Evolutionary conservation across 176 grass and related monocot species (phyloP).

Genomic region (Tillandsia leiboldiana): DNA sequence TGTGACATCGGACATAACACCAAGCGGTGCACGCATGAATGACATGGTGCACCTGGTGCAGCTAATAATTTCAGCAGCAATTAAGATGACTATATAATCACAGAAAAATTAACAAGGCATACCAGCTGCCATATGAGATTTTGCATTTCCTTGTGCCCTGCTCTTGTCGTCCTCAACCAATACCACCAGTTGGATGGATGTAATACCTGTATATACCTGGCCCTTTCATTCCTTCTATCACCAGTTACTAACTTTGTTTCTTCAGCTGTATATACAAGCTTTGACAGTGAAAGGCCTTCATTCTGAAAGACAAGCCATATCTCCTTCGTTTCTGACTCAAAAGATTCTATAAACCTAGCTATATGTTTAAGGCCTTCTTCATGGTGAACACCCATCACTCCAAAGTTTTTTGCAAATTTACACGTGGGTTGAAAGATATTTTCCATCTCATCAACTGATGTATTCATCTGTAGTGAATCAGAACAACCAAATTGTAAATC

Average conservation of each 20-base stretch:
- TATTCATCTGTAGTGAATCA: slow-evolving; percentile 30
- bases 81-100: slow-evolving; percentile 1
- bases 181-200: slow-evolving; percentile 87
- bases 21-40: no score
- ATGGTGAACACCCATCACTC: background rate
- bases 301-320: slow-evolving; percentile 90
- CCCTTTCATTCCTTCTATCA: slow-evolving; percentile 46
- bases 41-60: no score
- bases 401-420: slow-evolving; percentile 1
- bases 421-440: slow-evolving; percentile 4
- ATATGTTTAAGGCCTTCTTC: slow-evolving; percentile 77
- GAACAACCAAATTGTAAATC: slow-evolving; percentile 20
- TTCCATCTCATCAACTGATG: slow-evolving; percentile 18
- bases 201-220: slow-evolving; percentile 59
- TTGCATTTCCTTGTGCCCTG: slow-evolving; percentile 82
- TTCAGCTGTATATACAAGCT: slow-evolving; percentile 84
- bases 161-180: slow-evolving; percentile 82
- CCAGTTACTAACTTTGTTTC: slow-evolving; percentile 67
- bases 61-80: no score
- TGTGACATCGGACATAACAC: no score
- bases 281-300: slow-evolving; percentile 78
- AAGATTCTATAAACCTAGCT: slow-evolving; percentile 95
- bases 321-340: slow-evolving; percentile 90
- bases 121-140: slow-evolving; percentile 90
- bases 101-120: slow-evolving; percentile 22